A percentile compares a stretch with the other conserved stretches of the same genome.
phyloP scores from a whole-genome alignment of 768 basidiomycete species.

The Boletus rufocinnamomeus region DNA sequence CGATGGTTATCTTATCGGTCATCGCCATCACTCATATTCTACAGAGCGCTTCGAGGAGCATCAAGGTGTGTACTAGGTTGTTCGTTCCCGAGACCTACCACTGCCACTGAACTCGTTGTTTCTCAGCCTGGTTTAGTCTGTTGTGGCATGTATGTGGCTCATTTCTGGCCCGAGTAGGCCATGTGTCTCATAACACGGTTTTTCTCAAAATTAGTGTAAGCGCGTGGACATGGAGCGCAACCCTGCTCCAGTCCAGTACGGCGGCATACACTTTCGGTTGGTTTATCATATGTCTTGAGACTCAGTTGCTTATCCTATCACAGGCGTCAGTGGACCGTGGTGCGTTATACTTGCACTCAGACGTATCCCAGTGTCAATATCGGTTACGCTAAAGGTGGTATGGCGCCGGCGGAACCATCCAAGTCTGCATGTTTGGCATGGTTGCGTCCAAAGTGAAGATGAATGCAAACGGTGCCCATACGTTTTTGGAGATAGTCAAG shows the following conservation, averaged over 20 bases:
- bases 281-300: neutral
- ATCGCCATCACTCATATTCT: neutral
- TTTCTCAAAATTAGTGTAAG: constrained; percentile 39
- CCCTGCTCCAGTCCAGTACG: constrained; percentile 53
- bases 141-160: constrained; percentile 45
- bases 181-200: neutral
- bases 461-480: constrained; percentile 60
- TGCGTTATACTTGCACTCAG: constrained; percentile 16
- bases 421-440: constrained; percentile 54
- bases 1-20: neutral
- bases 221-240: constrained; percentile 61
- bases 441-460: constrained; percentile 58
- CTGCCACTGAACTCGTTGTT: neutral
- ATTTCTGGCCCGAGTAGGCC: neutral
- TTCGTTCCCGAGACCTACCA: neutral
- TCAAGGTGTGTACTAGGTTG: constrained; percentile 36
- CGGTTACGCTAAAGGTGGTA: constrained; percentile 43
- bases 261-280: constrained; percentile 50
- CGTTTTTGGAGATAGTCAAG: constrained; percentile 58
- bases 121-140: constrained; percentile 51
- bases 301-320: neutral
- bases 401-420: constrained; percentile 53
- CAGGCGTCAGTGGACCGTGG: constrained; percentile 52
- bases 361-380: neutral
- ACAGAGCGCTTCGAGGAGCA: constrained; percentile 47